Base-by-base conservation (phyloP, 2,329 filamentous ascomycete species). In the Fusarium irregulare region DNA sequence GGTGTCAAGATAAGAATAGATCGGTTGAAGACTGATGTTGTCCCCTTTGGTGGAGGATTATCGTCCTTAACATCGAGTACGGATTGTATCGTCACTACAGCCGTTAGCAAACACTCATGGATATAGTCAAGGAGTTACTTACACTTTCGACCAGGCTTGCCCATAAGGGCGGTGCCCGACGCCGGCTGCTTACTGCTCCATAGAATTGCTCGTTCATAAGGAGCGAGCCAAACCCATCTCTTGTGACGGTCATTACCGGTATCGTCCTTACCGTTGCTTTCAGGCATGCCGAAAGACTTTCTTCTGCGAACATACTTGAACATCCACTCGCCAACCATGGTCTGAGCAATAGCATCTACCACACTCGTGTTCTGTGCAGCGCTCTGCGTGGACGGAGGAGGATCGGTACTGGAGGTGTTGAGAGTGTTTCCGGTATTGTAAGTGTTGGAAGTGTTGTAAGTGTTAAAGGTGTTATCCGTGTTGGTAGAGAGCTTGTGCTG, bases 311-410 rank as follows among this genome's bases (percentile, higher is more conserved):
- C 92, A 76, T 97, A 96, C 80, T 97, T 97, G 84, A 91, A 94
- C 92, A 97, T 95, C 92, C 93, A 96, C 76, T 98, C 96, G 40
- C 96, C 96, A 30, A 99, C 93, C 96, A 99, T 99, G 0, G 95
- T 97, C 77, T 97, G 94, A 3, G 96, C 94, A 79, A 99, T 98
- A 6, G 96, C 94, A 81, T 98, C 96, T 8, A 99, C 95, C 16
- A 98, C 93, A 46, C 90, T 92, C 0, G 91, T 91, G 45, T 91
- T 88, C 71, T 93, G 91, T 30, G 88, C 86, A 13, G 84, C 82
- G 71, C 86, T 89, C 44, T 83, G 85, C 57, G 51, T 62, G 32
- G 86, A 81, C 76, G 66, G 81, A 77, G 59, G 73, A 34, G 59
- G 73, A 34, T 80, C 79, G 4, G 79, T 81, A 56, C 77, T 77